A percentile compares a stretch with the other conserved stretches of the same genome.
phyloP scores from a whole-genome alignment of 176 grass and related monocot species.

The Miscanthus lutarioriparius region DNA sequence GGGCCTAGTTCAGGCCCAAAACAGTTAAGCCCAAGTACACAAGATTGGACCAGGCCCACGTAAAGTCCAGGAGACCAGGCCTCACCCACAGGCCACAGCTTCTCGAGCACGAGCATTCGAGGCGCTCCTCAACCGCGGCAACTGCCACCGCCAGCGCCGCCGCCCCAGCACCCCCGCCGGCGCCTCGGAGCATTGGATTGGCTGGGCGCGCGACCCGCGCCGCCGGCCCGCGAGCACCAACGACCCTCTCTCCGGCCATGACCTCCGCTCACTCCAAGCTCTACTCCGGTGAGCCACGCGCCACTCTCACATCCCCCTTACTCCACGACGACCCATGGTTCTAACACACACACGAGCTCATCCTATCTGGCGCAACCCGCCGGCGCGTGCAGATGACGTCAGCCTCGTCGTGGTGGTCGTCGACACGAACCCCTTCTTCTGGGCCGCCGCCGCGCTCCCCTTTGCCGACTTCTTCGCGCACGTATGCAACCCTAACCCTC shows the following conservation, averaged over 20 bases:
- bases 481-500: conserved; percentile 44
- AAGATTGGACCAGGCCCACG: not conserved
- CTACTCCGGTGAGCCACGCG: conserved; percentile 52
- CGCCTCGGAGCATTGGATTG: not conserved
- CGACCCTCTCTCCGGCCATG: conserved; percentile 25
- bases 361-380: no score
- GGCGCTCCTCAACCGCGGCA: not conserved
- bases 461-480: conserved; percentile 81
- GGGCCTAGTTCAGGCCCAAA: not conserved
- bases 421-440: conserved; percentile 95
- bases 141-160: not conserved
- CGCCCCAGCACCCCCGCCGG: conserved; percentile 6
- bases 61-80: not conserved
- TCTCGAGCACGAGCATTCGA: not conserved
- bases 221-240: not conserved
- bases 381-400: conserved; percentile 62
- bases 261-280: conserved; percentile 60
- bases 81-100: no score
- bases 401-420: conserved; percentile 77
- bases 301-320: not conserved
- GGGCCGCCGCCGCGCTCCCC: conserved; percentile 57
- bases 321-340: not conserved
- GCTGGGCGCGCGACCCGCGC: not conserved
- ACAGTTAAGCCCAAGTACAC: not conserved
- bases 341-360: not conserved